phyloP scores from a whole-genome alignment of 73 alveolate species.

The Paramecium tetraurelia region DNA sequence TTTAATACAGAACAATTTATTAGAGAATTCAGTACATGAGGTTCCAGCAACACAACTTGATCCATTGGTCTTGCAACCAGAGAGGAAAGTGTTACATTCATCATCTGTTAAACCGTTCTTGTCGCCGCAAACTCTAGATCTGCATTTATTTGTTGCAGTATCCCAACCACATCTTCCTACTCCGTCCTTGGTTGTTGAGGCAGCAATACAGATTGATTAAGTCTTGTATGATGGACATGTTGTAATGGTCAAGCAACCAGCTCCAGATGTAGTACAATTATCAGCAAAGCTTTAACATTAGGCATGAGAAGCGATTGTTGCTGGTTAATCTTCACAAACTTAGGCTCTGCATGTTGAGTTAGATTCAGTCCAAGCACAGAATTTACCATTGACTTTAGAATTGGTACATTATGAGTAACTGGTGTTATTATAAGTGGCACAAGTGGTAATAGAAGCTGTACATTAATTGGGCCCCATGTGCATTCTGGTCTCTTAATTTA shows the following conservation, averaged over 20 bases:
- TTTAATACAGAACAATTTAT: background rate
- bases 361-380: background rate
- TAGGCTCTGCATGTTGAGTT: background rate
- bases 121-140: background rate
- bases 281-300: background rate
- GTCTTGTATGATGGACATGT: background rate
- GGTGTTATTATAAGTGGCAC: background rate
- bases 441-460: background rate
- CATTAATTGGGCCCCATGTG: conserved; percentile 14
- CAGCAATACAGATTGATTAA: background rate
- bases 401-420: background rate
- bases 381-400: background rate
- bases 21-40: background rate
- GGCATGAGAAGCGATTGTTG: background rate
- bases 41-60: background rate
- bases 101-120: background rate
- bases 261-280: background rate
- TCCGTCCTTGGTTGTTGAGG: background rate
- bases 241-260: background rate
- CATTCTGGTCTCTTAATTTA: background rate
- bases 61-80: conserved; percentile 10
- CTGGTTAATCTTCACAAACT: background rate
- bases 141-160: background rate
- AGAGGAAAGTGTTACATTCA: background rate
- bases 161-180: conserved; percentile 23